phyloP scores from a whole-genome alignment of 1,284 basidiomycete species.

The Heliocybe sulcata region DNA sequence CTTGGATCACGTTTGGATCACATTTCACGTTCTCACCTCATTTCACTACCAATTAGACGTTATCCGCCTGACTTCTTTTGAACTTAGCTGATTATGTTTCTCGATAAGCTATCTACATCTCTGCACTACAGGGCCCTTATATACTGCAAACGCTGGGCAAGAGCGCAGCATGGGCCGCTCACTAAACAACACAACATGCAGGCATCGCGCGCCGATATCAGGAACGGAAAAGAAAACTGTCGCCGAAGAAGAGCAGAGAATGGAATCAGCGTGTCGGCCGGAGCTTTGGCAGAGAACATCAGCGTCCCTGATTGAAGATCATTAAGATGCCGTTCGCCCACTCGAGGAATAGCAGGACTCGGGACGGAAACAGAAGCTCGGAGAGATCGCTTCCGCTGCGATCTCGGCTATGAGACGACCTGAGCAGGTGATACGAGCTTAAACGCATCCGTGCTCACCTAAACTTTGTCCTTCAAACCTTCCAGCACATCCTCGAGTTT shows the following conservation, averaged over 20 bases:
- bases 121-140: background rate
- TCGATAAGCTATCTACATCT: background rate
- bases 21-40: background rate
- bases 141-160: background rate
- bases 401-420: background rate
- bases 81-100: background rate
- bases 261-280: background rate
- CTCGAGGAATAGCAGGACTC: background rate
- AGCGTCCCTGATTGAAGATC: background rate
- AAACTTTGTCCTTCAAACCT: slow-evolving; percentile 24
- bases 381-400: background rate
- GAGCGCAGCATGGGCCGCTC: too few species aligned
- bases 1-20: background rate
- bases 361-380: background rate
- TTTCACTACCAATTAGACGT: background rate
- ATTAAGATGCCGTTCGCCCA: background rate
- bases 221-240: too few species aligned
- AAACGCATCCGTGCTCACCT: background rate
- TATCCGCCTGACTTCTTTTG: background rate
- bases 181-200: too few species aligned
- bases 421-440: background rate
- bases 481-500: slow-evolving; percentile 43
- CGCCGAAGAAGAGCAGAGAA: background rate
- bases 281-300: background rate
- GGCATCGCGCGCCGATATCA: too few species aligned